Evolutionary conservation across 352 stramenopile species (phyloP).

Genomic region (Phytophthora meadii): DNA sequence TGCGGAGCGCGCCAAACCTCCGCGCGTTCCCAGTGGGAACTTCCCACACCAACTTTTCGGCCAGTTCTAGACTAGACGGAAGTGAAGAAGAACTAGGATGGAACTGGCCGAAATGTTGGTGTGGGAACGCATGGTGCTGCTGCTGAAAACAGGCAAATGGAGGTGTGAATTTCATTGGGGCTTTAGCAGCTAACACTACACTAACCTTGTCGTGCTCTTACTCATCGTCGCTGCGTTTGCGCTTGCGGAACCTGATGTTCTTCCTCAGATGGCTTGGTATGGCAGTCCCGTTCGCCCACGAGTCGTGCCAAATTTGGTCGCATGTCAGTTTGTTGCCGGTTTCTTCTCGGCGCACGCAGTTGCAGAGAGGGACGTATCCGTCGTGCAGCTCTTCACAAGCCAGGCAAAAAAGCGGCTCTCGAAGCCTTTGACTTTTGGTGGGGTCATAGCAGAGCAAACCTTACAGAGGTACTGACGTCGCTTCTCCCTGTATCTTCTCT

Average conservation of each 20-base stretch:
- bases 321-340: constrained; percentile 8
- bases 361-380: constrained; percentile 9
- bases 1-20: not conserved
- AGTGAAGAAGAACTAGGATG: too few relatives aligned
- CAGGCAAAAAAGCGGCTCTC: constrained; percentile 14
- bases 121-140: too few relatives aligned
- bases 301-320: constrained; percentile 12
- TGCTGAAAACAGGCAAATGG: too few relatives aligned
- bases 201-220: not conserved
- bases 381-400: not conserved
- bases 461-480: constrained; percentile 13
- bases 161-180: too few relatives aligned
- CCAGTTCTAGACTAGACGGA: too few relatives aligned
- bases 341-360: not conserved
- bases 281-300: not conserved
- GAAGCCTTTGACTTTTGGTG: constrained; percentile 2
- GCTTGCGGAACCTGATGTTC: constrained; percentile 6
- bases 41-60: too few relatives aligned
- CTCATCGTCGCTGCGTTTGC: constrained; percentile 1
- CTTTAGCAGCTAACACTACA: not conserved
- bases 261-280: not conserved
- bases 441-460: constrained; percentile 15
- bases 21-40: not conserved
- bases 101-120: too few relatives aligned
- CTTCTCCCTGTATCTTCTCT: constrained; percentile 2